phyloP scores from a whole-genome alignment of 2,329 filamentous ascomycete genomes.

The Aspergillus transmontanensis region DNA sequence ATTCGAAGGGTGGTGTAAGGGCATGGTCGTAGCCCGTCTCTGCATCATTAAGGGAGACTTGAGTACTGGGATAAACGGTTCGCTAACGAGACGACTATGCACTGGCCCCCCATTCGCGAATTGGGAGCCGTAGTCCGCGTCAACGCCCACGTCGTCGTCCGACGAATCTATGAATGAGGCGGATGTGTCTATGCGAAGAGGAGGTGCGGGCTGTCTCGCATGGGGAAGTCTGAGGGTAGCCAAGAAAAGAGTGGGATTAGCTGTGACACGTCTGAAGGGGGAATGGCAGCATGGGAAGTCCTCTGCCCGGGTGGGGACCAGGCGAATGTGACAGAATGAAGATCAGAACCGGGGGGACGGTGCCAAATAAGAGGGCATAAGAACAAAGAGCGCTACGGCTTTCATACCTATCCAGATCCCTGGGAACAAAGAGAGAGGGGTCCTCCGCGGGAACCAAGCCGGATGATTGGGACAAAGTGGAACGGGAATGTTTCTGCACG shows the following conservation, averaged over 20 bases:
- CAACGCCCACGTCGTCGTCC: slow-evolving; percentile 33
- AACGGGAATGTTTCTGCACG: slow-evolving; percentile 19
- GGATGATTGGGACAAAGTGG: slow-evolving; percentile 22
- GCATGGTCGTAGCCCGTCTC: slow-evolving; percentile 46
- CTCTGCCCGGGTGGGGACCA: slow-evolving; percentile 6
- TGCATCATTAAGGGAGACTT: slow-evolving; percentile 66
- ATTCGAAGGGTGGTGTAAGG: slow-evolving; percentile 44
- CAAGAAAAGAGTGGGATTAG: slow-evolving; percentile 29
- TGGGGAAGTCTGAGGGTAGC: slow-evolving; percentile 42
- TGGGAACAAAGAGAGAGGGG: slow-evolving; percentile 34
- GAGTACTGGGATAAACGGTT: slow-evolving; percentile 61
- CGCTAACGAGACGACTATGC: slow-evolving; percentile 46
- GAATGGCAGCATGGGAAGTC: slow-evolving; percentile 26
- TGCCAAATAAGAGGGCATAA: slow-evolving; percentile 8
- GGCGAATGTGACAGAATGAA: neutral
- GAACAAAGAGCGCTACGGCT: slow-evolving; percentile 10
- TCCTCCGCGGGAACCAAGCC: slow-evolving; percentile 30
- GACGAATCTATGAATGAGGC: slow-evolving; percentile 25
- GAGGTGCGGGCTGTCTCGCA: slow-evolving; percentile 36
- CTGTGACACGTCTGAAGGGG: slow-evolving; percentile 22
- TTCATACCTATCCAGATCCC: slow-evolving; percentile 45
- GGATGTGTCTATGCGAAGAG: slow-evolving; percentile 37
- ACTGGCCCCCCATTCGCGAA: slow-evolving; percentile 42
- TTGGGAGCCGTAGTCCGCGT: slow-evolving; percentile 28
- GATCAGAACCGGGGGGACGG: slow-evolving; percentile 1